Evolutionary conservation across 768 basidiomycete species (phyloP).

Genomic region (Panaeolus cyanescens): DNA sequence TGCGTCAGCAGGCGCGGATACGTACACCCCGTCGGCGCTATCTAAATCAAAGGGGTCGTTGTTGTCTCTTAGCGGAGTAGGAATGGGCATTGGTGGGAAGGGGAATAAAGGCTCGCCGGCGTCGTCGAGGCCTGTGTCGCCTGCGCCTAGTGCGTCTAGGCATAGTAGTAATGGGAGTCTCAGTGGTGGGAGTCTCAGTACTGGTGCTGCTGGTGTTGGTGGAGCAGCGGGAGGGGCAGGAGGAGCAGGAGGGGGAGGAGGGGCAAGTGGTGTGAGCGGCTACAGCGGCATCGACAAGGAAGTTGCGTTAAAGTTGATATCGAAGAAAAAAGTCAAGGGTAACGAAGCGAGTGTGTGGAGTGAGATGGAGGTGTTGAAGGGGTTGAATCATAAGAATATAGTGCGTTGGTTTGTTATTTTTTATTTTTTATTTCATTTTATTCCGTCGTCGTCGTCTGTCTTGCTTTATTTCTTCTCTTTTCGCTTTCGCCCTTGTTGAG

Average conservation of each 20-base stretch:
- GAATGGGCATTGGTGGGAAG: no score
- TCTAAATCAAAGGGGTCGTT: conserved; percentile 15
- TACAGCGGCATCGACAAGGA: conserved; percentile 57
- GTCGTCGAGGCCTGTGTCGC: no score
- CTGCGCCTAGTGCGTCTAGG: no score
- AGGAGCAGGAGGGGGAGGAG: no score
- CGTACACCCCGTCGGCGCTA: conserved; percentile 11
- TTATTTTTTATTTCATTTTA: neutral
- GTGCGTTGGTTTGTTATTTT: conserved; percentile 42
- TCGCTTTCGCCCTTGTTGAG: no score
- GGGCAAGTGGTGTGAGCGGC: no score
- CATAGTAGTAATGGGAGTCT: no score
- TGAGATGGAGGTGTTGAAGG: conserved; percentile 93
- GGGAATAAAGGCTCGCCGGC: no score
- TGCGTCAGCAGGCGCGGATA: conserved; percentile 41
- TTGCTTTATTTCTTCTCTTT: no score
- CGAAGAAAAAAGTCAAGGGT: conserved; percentile 94
- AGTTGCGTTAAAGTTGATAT: conserved; percentile 87
- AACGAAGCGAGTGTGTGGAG: conserved; percentile 87
- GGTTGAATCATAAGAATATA: conserved; percentile 89
- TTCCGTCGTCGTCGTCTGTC: neutral
- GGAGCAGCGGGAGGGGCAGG: no score
- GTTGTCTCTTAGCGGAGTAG: conserved; percentile 14
- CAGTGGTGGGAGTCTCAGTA: no score
- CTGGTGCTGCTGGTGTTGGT: no score